A percentile compares a stretch with the other conserved stretches of the same genome.
These are phyloP conservation scores for Golubevia pallescens DNA, from an alignment of 1,284 basidiomycete genomes.

Conservation along the genomic window DNA sequence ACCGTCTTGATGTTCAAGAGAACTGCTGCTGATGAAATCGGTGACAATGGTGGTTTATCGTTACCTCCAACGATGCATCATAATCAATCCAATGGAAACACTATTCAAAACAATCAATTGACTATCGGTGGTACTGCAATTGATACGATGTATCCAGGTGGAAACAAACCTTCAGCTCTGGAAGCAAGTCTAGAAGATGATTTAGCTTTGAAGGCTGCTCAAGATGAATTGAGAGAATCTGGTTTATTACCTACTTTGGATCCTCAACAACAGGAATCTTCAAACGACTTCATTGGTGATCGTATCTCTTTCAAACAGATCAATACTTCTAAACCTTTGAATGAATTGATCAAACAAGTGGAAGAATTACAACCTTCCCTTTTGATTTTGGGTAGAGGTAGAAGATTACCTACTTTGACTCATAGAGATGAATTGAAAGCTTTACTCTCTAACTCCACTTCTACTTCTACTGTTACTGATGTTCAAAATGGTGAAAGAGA, in stretches of 20 bases:
- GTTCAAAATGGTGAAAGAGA: background rate
- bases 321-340: constrained; percentile 21
- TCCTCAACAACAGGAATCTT: no score
- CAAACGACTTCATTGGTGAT: background rate
- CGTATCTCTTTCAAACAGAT: constrained; percentile 13
- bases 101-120: constrained; percentile 10
- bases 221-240: constrained; percentile 21
- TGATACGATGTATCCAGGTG: constrained; percentile 44
- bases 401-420: constrained; percentile 44
- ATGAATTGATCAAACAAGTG: constrained; percentile 17
- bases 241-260: background rate
- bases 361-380: constrained; percentile 26
- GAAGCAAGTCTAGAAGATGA: constrained; percentile 47
- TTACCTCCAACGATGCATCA: constrained; percentile 47
- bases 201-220: constrained; percentile 27
- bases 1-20: constrained; percentile 33
- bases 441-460: constrained; percentile 10
- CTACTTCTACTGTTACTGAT: background rate
- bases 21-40: constrained; percentile 26
- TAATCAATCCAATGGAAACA: constrained; percentile 21
- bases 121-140: constrained; percentile 6
- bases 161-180: constrained; percentile 19
- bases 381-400: constrained; percentile 39
- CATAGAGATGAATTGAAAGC: constrained; percentile 43
- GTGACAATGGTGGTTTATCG: constrained; percentile 23